These are phyloP conservation scores for Desmodesmus armatus DNA, from an alignment of 139 green algal genomes.

Conservation along the genomic window DNA sequence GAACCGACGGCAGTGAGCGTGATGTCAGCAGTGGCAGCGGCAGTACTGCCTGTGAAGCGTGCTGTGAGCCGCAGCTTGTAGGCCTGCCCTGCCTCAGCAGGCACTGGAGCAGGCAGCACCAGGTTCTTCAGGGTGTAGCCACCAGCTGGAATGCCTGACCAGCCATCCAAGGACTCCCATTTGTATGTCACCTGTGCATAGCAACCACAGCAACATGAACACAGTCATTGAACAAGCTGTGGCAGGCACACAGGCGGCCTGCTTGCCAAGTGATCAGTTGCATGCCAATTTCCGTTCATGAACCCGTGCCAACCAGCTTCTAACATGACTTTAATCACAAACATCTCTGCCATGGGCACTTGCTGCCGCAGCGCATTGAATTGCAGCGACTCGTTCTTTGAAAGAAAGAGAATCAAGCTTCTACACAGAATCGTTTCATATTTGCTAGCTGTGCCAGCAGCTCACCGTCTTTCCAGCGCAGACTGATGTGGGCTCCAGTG, in stretches of 20 bases:
- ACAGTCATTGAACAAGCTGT: too few species aligned
- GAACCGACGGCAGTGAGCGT: neutral
- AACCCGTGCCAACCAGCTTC: too few species aligned
- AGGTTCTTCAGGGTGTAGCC: constrained; percentile 14
- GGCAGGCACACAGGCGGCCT: too few species aligned
- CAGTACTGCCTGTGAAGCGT: neutral
- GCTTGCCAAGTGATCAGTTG: too few species aligned
- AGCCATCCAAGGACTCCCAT: neutral
- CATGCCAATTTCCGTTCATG: too few species aligned
- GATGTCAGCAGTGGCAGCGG: constrained; percentile 5
- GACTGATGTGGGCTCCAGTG: constrained; percentile 5
- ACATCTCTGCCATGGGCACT: too few species aligned
- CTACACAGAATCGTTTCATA: too few species aligned
- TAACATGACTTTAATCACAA: too few species aligned
- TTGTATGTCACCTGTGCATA: constrained; percentile 22
- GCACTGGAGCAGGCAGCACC: neutral
- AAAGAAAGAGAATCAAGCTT: too few species aligned
- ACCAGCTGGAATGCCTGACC: neutral
- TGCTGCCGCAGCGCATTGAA: too few species aligned
- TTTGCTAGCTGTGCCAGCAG: neutral
- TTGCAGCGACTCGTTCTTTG: too few species aligned
- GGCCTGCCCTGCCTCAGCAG: neutral
- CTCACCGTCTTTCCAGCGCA: constrained; percentile 8
- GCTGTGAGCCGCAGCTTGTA: constrained; percentile 5
- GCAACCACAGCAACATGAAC: neutral